Conservation (phyloP, 1,284 basidiomycete species). For the Apiotrichum akiyoshidainum region DNA sequence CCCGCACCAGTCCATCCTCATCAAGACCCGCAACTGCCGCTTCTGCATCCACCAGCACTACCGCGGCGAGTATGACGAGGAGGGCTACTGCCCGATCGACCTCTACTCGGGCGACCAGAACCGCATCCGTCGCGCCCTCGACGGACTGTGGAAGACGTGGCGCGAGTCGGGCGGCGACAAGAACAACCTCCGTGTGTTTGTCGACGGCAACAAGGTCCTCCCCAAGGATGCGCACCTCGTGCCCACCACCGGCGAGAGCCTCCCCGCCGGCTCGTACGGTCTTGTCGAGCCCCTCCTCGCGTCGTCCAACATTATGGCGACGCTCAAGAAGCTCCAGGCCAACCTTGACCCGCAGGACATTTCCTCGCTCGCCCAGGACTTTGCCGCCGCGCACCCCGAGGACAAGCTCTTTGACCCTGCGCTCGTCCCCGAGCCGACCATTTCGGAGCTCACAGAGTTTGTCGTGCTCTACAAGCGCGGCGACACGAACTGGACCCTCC, state of each 20-base stretch:
- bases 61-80: slow-evolving; percentile 21
- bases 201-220: slow-evolving; percentile 59
- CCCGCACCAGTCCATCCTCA: slow-evolving; percentile 57
- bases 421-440: slow-evolving; percentile 53
- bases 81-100: slow-evolving; percentile 76
- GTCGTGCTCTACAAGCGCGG: slow-evolving; percentile 55
- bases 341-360: slow-evolving; percentile 77
- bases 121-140: slow-evolving; percentile 64
- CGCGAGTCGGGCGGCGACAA: slow-evolving; percentile 58
- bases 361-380: slow-evolving; percentile 33
- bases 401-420: slow-evolving; percentile 26
- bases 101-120: slow-evolving; percentile 66
- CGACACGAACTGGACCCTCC: slow-evolving; percentile 29
- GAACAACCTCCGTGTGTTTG: slow-evolving; percentile 79
- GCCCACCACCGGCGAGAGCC: slow-evolving; percentile 8
- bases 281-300: slow-evolving; percentile 58
- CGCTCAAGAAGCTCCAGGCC: slow-evolving; percentile 66
- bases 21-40: slow-evolving; percentile 72
- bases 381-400: slow-evolving; percentile 24
- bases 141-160: slow-evolving; percentile 72
- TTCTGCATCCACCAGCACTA: slow-evolving; percentile 82
- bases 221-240: slow-evolving; percentile 56
- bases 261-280: slow-evolving; percentile 16
- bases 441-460: slow-evolving; percentile 62
- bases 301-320: slow-evolving; percentile 58